A percentile compares a stretch with the other conserved stretches of the same genome.
Conservation (phyloP, 2,329 filamentous ascomycete genomes). For the Mycosphaerella arachidis region DNA sequence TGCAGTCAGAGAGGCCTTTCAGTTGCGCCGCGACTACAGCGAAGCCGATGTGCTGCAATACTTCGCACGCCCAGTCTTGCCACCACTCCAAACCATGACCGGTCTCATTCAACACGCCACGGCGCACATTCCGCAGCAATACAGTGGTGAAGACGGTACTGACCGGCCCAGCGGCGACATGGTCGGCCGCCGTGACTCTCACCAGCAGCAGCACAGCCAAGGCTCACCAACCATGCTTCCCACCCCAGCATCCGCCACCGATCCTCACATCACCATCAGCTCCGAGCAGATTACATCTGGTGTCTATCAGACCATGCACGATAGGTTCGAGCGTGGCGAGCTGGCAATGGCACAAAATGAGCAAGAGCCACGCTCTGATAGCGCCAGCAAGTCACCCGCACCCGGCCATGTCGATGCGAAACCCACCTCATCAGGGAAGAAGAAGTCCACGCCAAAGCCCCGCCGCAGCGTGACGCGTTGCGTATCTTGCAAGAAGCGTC, state of each 20-base stretch:
- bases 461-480: constrained; percentile 1
- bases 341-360: background rate
- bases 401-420: background rate
- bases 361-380: background rate
- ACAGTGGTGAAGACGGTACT: background rate
- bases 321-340: constrained; percentile 5
- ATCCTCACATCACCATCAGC: background rate
- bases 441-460: background rate
- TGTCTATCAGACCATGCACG: constrained; percentile 5
- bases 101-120: background rate
- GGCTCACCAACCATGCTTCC: background rate
- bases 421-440: background rate
- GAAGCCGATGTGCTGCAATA: background rate
- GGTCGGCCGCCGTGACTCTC: background rate
- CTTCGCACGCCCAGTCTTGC: background rate
- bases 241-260: background rate
- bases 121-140: background rate
- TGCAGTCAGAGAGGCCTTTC: background rate
- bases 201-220: background rate
- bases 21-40: background rate
- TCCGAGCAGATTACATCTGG: background rate
- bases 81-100: background rate
- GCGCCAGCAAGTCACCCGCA: background rate
- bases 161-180: background rate
- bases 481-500: constrained; percentile 3